Evolutionary conservation across 2,329 filamentous ascomycete species (phyloP), one percentile per base, ranked within the genome.

Genomic region (Mollisia scopiformis): DNA sequence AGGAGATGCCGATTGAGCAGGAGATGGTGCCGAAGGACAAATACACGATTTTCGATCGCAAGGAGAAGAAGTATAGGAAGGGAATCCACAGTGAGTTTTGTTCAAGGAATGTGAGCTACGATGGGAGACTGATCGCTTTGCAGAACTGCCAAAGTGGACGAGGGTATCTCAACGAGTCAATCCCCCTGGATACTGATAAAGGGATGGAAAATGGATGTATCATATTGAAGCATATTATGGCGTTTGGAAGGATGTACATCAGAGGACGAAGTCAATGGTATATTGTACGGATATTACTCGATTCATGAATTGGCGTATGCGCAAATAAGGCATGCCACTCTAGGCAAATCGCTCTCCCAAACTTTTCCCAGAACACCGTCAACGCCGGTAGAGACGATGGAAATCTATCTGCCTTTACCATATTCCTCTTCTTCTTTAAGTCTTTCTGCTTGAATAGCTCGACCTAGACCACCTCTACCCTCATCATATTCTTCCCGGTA

Each of bases 11-110:
- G 23, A 90, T 87, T 27, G 95, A 99, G 83, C 84, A 87, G 72
- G 93, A 98, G 82, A 99, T 99, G 95, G 75, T 96, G 75, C 90
- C 95, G 50, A 90, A 87, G 78, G 95, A 99, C 80, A 99, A 99
- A 80, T 99, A 99, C 80, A 97, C 92, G 28, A 90, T 99, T 72
- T 99, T 98, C 78, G 94, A 97, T 78, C 88, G 93, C 71, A 97
- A 98, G 78, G 93, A 91, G 76, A 96, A 93, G 87, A 88, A 86
- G 71, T 99, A 98, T 77, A 84, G 95, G 75, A 99, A 99, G 86
- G 92, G 93, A 58, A 93, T 99, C 76, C 94, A 98, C 79, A 98
- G 93, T 97, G 84, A 71, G 92, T 63, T 52, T 25, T 27, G n/a
- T 43, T n/a, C 21, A 19, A 16, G 23, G 16, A 21, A 31, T 46